Base-by-base conservation (phyloP, 148 eudicot genomes). In the Cornus kousa region DNA sequence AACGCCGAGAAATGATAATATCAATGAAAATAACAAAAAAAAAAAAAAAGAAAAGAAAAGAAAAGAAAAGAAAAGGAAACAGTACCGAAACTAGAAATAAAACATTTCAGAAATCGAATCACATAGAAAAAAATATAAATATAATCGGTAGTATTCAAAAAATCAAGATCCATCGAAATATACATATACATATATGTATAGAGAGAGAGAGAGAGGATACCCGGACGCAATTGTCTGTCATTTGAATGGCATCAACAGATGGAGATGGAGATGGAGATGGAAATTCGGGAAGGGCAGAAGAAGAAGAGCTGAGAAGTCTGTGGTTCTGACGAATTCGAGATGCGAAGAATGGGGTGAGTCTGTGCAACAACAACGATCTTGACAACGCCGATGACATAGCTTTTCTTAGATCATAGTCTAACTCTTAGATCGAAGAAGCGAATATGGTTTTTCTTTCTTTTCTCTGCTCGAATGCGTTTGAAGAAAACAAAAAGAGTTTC, bases 141-240 rank as follows among this genome's bases (percentile, higher is more conserved):
- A 62, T 20, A 62, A 62, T 3, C 22, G 2, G 66, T 5, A 62
- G 9, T 20, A 62, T 62, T 62, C 24, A 62, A 62, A 62, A 17
- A 62, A 19, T 19, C 17, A 17, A 17, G 3, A 62, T 62, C 9
- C 66, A 62, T n/a, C 4, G 22, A 53, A 12, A 5, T n/a, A 17
- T 1, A 19, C 66, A 62, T 62, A 62, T 13, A 11, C n/a, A 62
- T 39, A 14, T 14, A 12, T 13, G 13, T 3, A 12, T 13, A 43
- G 24, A 50, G 0, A 8, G 6, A 76, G 13, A 31, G 50, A 74
- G 31, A 59, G 46, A 76, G 50, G 78, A 39, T 88, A 93, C 98
- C 90, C 86, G 83, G 71, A 93, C 82, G 80, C 94, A 93, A 82
- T 59, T 89, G 31, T 91, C 94, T 16, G 96, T 90, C 79, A 93